Conservation (phyloP, 768 basidiomycete species). For the Boletus eberwhitei region DNA sequence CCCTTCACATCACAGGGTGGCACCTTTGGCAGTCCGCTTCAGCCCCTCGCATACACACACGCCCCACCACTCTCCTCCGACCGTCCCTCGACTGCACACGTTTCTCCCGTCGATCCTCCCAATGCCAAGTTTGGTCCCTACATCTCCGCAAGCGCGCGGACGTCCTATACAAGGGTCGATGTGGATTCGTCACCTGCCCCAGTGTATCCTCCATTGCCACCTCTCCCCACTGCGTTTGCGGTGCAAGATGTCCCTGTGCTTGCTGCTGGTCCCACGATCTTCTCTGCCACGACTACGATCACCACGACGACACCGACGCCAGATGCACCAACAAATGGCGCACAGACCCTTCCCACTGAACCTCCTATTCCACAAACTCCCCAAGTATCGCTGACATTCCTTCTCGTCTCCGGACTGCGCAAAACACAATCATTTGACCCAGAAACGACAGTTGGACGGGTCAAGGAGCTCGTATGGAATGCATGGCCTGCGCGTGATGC, state of each 20-base stretch:
- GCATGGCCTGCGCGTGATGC: conserved; percentile 56
- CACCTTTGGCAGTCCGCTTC: conserved; percentile 6
- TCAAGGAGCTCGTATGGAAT: conserved; percentile 84
- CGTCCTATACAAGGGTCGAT: conserved; percentile 53
- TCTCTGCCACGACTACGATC: conserved; percentile 1
- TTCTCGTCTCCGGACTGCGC: conserved; percentile 66
- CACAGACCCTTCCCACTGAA: conserved; percentile 7
- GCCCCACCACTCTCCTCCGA: conserved; percentile 1
- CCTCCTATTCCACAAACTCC: conserved; percentile 52
- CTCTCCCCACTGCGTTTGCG: conserved; percentile 14
- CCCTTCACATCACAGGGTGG: conserved; percentile 30
- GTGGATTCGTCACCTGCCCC: conserved; percentile 26
- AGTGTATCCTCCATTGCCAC: conserved; percentile 25
- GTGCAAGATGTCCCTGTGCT: neutral
- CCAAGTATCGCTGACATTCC: conserved; percentile 64
- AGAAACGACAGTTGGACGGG: conserved; percentile 67
- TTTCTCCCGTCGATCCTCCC: conserved; percentile 4
- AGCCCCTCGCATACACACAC: conserved; percentile 7
- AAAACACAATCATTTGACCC: conserved; percentile 75
- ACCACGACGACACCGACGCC: conserved; percentile 7
- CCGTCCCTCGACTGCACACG: conserved; percentile 20
- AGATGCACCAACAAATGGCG: neutral
- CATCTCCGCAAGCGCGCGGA: conserved; percentile 45
- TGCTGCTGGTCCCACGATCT: neutral
- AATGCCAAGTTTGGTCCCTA: conserved; percentile 17